phyloP scores from a whole-genome alignment of 768 basidiomycete genomes.

The Termitomyces sp. region DNA sequence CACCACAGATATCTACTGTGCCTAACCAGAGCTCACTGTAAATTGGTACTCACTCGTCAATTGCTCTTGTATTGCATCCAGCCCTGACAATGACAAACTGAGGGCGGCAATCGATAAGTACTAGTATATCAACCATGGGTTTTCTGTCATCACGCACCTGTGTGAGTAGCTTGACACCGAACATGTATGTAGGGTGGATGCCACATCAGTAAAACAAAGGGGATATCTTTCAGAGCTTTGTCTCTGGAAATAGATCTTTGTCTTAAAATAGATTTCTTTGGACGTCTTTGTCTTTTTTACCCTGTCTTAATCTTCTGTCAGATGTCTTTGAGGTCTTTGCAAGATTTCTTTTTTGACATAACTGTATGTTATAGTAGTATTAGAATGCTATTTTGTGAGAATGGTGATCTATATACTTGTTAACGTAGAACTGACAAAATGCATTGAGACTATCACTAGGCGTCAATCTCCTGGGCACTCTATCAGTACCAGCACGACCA shows the following conservation, averaged over 20 bases:
- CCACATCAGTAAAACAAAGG: conserved; percentile 9
- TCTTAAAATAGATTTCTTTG: neutral
- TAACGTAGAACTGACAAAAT: conserved; percentile 14
- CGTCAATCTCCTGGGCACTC: conserved; percentile 8
- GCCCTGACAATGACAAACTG: too few relatives aligned
- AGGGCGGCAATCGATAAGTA: too few relatives aligned
- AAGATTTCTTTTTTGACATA: neutral
- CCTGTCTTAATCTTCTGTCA: neutral
- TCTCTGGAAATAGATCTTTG: neutral
- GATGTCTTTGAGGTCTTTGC: neutral
- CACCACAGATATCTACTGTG: too few relatives aligned
- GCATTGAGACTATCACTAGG: conserved; percentile 13
- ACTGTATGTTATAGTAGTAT: neutral
- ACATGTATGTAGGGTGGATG: too few relatives aligned
- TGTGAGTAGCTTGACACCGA: too few relatives aligned
- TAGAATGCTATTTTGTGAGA: conserved; percentile 18
- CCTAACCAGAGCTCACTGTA: too few relatives aligned
- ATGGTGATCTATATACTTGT: conserved; percentile 25
- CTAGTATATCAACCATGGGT: too few relatives aligned
- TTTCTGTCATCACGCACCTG: too few relatives aligned
- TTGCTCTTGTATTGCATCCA: too few relatives aligned
- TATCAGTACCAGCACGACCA: conserved; percentile 6
- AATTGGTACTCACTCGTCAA: too few relatives aligned
- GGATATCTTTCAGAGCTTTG: conserved; percentile 2
- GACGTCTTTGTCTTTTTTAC: neutral